Percentiles rank a stretch among this genome's conserved stretches.
These are phyloP conservation scores for Cladosporium oxysporum DNA, from an alignment of 2,329 filamentous ascomycete genomes.

Conservation along the genomic window DNA sequence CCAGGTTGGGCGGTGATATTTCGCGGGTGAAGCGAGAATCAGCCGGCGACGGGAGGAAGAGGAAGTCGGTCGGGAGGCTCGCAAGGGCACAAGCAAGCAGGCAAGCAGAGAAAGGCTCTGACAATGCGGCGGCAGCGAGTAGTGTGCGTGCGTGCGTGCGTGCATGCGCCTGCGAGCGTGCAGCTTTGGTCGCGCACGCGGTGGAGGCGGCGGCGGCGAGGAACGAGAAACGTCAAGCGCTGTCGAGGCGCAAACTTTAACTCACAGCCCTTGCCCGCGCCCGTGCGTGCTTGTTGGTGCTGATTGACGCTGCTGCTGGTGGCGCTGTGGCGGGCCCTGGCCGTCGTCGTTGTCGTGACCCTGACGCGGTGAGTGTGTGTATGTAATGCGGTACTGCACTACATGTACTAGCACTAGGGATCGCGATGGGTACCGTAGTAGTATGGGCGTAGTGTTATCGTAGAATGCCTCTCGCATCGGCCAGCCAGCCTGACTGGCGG, in stretches of 20 bases:
- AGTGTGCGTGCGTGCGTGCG: not conserved
- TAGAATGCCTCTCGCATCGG: not conserved
- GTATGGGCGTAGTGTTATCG: not conserved
- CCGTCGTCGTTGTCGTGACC: not conserved
- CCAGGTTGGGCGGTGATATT: conserved; percentile 20
- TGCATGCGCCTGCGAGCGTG: conserved; percentile 10
- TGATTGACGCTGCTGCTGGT: not conserved
- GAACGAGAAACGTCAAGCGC: conserved; percentile 11
- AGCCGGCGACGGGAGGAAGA: conserved; percentile 16
- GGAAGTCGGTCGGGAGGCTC: conserved; percentile 11
- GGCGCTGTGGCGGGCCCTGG: not conserved
- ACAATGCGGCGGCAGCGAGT: not conserved
- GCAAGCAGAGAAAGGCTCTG: not conserved
- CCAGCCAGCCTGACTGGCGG: not conserved
- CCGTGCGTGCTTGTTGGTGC: not conserved
- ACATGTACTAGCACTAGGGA: not conserved
- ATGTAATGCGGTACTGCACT: not conserved
- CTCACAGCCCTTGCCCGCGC: not conserved
- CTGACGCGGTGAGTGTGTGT: not conserved
- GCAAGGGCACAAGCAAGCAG: not conserved
- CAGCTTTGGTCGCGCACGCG: conserved; percentile 3
- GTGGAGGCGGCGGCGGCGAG: not conserved
- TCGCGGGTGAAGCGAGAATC: conserved; percentile 20
- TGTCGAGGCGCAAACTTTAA: conserved; percentile 12
- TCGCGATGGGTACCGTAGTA: not conserved